Conservation (phyloP, 345 rosid species). For the Dipteronia sinensis region DNA sequence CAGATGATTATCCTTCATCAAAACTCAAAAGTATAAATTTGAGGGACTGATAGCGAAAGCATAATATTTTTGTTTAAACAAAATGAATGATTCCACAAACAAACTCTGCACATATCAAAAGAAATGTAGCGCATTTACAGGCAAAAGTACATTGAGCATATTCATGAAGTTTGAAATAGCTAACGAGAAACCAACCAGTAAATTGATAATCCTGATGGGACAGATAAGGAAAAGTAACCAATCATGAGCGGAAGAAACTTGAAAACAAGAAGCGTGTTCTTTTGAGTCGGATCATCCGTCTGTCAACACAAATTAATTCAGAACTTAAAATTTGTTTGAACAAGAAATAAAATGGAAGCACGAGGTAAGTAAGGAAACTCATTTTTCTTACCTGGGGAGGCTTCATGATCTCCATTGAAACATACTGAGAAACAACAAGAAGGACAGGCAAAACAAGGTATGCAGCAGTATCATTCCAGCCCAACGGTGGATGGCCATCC, state of each 20-base stretch:
- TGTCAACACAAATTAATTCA: conserved; percentile 37
- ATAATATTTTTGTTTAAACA: neutral
- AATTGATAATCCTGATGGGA: conserved; percentile 95
- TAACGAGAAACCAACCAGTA: conserved; percentile 79
- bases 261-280: conserved; percentile 88
- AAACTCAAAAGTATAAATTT: neutral
- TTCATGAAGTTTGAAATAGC: conserved; percentile 4
- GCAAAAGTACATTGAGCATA: conserved; percentile 11
- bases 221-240: conserved; percentile 96
- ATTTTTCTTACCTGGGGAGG: conserved; percentile 84
- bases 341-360: conserved; percentile 10
- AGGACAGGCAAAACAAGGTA: conserved; percentile 98
- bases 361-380: conserved; percentile 13
- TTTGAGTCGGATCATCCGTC: conserved; percentile 97
- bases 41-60: neutral
- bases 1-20: neutral
- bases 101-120: conserved; percentile 4
- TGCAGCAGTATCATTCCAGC: conserved; percentile 91
- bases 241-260: conserved; percentile 99
- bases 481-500: conserved; percentile 99
- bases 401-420: conserved; percentile 98
- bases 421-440: conserved; percentile 80
- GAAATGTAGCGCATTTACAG: neutral
- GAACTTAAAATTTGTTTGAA: conserved; percentile 14
- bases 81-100: neutral